phyloP scores from a whole-genome alignment of 495 filamentous ascomycete genomes.

The Penicillium lagena region DNA sequence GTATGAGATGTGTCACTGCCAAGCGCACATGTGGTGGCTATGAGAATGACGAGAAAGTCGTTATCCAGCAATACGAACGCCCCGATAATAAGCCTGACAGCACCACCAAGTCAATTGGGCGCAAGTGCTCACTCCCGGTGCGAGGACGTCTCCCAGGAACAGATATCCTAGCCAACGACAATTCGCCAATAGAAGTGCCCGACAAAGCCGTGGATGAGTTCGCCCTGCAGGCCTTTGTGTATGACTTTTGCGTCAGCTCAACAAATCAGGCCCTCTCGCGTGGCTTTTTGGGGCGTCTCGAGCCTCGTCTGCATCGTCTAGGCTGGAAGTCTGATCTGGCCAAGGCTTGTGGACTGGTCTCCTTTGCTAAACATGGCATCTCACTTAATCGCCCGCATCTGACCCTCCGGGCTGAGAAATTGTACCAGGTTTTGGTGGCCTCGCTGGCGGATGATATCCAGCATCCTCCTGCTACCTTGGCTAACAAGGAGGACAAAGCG shows the following conservation, averaged over 20 bases:
- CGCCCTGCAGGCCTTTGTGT: slow-evolving; percentile 23
- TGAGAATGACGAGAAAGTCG: slow-evolving; percentile 9
- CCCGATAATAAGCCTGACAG: neutral
- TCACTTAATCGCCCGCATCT: slow-evolving; percentile 15
- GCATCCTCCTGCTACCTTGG: slow-evolving; percentile 3
- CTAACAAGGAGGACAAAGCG: neutral
- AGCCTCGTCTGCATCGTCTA: slow-evolving; percentile 9
- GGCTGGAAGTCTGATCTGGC: slow-evolving; percentile 16
- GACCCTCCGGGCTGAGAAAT: slow-evolving; percentile 8
- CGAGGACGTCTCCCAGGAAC: slow-evolving; percentile 10
- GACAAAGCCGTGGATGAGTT: slow-evolving; percentile 9
- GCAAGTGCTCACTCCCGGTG: slow-evolving; percentile 22
- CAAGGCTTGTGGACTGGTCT: slow-evolving; percentile 21
- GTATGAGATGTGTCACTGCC: slow-evolving; percentile 20
- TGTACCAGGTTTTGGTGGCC: slow-evolving; percentile 21
- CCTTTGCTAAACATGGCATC: slow-evolving; percentile 19
- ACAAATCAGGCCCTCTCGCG: slow-evolving; percentile 13
- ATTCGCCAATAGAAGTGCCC: slow-evolving; percentile 12
- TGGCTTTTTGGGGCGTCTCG: slow-evolving; percentile 21
- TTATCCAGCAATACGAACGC: slow-evolving; percentile 16
- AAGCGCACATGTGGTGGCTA: slow-evolving; percentile 25
- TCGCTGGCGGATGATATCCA: slow-evolving; percentile 15
- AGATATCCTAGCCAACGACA: slow-evolving; percentile 12
- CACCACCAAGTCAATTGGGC: slow-evolving; percentile 11
- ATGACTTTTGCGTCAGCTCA: slow-evolving; percentile 21